phyloP scores from a whole-genome alignment of 2,329 filamentous ascomycete species.

The Hypoxylon sp. region DNA sequence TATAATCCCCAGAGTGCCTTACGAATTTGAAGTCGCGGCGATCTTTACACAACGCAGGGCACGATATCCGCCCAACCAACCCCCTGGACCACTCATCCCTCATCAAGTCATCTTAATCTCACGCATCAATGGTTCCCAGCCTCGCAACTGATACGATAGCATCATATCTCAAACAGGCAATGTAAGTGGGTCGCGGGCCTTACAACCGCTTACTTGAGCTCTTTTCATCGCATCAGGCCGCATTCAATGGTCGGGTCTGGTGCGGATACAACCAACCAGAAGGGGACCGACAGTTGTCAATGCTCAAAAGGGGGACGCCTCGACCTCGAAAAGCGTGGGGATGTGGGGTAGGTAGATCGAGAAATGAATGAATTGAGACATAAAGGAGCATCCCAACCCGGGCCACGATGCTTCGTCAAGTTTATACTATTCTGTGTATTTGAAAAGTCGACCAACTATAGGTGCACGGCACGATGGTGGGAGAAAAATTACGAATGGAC shows the following conservation, averaged over 20 bases:
- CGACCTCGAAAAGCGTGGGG: slow-evolving; percentile 43
- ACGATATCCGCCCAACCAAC: slow-evolving; percentile 2
- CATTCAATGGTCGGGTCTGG: slow-evolving; percentile 29
- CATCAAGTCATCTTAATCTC: background rate
- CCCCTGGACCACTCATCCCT: background rate
- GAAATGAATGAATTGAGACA: slow-evolving; percentile 10
- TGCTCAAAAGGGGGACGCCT: slow-evolving; percentile 30
- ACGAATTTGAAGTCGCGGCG: background rate
- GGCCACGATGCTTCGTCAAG: slow-evolving; percentile 1
- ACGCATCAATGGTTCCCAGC: background rate
- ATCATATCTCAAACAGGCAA: background rate
- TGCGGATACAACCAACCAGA: slow-evolving; percentile 44
- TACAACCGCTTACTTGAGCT: slow-evolving; percentile 11
- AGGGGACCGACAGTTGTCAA: slow-evolving; percentile 47
- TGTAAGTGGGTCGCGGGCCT: slow-evolving; percentile 23
- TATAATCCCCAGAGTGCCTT: background rate
- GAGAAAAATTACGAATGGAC: background rate
- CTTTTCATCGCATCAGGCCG: slow-evolving; percentile 25
- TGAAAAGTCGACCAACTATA: background rate
- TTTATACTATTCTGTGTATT: slow-evolving; percentile 6
- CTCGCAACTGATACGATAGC: slow-evolving; percentile 3
- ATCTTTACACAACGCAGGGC: background rate
- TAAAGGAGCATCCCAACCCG: slow-evolving; percentile 26
- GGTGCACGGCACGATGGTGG: background rate
- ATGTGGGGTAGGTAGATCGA: slow-evolving; percentile 45